phyloP scores from a whole-genome alignment of 129 eudicot species.

The Escallonia herrerae region DNA sequence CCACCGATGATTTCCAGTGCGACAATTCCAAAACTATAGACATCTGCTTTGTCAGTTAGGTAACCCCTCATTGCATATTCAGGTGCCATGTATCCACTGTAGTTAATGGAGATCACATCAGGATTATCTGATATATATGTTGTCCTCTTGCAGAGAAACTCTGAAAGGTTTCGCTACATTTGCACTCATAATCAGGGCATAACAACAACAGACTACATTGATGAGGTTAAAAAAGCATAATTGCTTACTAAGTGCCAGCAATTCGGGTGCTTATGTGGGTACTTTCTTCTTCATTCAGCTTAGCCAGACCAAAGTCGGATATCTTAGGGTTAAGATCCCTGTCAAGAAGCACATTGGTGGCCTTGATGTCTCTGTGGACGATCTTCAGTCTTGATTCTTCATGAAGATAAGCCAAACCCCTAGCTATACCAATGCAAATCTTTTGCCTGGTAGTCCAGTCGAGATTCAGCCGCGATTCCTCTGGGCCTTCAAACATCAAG shows the following conservation, averaged over 20 bases:
- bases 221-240: neutral
- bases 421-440: slow-evolving; percentile 61
- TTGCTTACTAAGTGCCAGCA: slow-evolving; percentile 72
- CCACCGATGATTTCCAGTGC: slow-evolving; percentile 57
- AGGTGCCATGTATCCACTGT: slow-evolving; percentile 82
- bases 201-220: neutral
- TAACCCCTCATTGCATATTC: slow-evolving; percentile 74
- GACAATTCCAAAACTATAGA: slow-evolving; percentile 66
- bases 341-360: slow-evolving; percentile 71
- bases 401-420: slow-evolving; percentile 64
- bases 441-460: slow-evolving; percentile 67
- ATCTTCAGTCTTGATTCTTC: slow-evolving; percentile 71
- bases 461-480: slow-evolving; percentile 38
- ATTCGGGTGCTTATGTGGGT: slow-evolving; percentile 72
- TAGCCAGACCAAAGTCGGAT: slow-evolving; percentile 80
- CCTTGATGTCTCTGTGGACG: slow-evolving; percentile 73
- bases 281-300: slow-evolving; percentile 66
- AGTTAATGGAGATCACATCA: slow-evolving; percentile 1
- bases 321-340: slow-evolving; percentile 53
- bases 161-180: too few species aligned
- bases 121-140: neutral
- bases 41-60: slow-evolving; percentile 70
- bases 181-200: too few species aligned
- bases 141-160: too few species aligned
- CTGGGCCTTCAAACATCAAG: slow-evolving; percentile 34